Conservation (phyloP, 1,139 yeast genomes). For the Hyphopichia burtonii region DNA sequence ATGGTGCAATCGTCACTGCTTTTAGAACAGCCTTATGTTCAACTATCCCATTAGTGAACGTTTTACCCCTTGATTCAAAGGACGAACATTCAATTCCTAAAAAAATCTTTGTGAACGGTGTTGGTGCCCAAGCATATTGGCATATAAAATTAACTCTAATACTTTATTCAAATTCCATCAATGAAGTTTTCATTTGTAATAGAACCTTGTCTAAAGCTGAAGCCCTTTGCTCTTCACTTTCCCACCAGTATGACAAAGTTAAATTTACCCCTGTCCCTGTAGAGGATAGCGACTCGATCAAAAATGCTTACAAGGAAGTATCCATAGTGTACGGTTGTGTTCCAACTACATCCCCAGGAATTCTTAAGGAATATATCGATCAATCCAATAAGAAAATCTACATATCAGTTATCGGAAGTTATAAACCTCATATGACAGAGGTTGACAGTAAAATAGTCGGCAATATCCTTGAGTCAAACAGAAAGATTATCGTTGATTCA, state of each 20-base stretch:
- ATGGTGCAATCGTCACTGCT: conserved; percentile 62
- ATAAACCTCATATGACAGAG: conserved; percentile 68
- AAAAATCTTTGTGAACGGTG: conserved; percentile 52
- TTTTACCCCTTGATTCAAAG: conserved; percentile 19
- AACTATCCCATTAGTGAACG: conserved; percentile 44
- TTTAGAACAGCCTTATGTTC: conserved; percentile 68
- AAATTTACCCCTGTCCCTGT: background rate
- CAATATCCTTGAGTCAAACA: conserved; percentile 20
- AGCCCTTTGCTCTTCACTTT: conserved; percentile 14
- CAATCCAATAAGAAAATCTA: conserved; percentile 30
- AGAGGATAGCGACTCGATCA: background rate
- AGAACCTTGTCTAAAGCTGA: conserved; percentile 45
- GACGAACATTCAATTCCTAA: conserved; percentile 15
- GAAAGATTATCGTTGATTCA: conserved; percentile 58
- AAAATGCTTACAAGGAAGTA: background rate
- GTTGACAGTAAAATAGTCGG: conserved; percentile 48
- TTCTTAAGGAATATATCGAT: conserved; percentile 35
- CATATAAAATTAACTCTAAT: conserved; percentile 49
- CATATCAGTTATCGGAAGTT: conserved; percentile 64
- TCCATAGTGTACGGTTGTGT: conserved; percentile 55
- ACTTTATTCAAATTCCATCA: conserved; percentile 35
- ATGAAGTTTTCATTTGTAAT: conserved; percentile 46
- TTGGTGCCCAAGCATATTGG: conserved; percentile 72
- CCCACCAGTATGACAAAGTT: background rate
- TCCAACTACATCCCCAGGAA: conserved; percentile 53